phyloP scores from a whole-genome alignment of 1,284 basidiomycete genomes.

The Cystobasidium sp. region DNA sequence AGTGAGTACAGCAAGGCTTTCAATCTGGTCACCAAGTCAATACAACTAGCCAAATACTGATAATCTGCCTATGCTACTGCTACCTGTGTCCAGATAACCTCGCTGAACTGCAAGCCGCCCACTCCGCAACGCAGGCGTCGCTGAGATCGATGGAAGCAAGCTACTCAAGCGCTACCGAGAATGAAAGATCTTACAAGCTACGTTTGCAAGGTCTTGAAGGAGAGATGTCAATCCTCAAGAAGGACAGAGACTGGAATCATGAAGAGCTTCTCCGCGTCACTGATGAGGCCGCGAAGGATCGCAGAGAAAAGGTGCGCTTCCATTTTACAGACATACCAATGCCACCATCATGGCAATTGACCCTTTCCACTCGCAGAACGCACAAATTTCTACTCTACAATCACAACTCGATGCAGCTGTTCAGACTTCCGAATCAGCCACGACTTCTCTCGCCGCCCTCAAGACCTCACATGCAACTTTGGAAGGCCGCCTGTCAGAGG shows the following conservation, averaged over 20 bases:
- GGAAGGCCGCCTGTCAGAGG: conserved; percentile 69
- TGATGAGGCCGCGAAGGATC: conserved; percentile 73
- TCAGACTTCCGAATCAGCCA: conserved; percentile 67
- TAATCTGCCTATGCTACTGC: conserved; percentile 45
- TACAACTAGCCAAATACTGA: neutral
- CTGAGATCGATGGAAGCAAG: conserved; percentile 38
- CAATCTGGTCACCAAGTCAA: neutral
- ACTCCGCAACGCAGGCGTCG: conserved; percentile 34
- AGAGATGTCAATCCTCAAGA: conserved; percentile 64
- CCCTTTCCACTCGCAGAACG: conserved; percentile 41
- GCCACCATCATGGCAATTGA: neutral
- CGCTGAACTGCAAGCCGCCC: conserved; percentile 45
- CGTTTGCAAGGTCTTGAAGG: conserved; percentile 56
- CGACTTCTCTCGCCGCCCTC: conserved; percentile 69
- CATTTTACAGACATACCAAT: neutral
- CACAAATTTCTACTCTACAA: conserved; percentile 65
- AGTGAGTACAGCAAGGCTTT: conserved; percentile 46
- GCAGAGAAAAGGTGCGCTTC: conserved; percentile 59
- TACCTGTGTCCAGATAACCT: conserved; percentile 52
- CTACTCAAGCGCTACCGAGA: conserved; percentile 34
- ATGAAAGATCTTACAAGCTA: conserved; percentile 37
- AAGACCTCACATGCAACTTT: conserved; percentile 71
- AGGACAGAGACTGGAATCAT: conserved; percentile 68
- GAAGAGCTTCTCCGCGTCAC: conserved; percentile 68
- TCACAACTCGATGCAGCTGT: conserved; percentile 70